Evolutionary conservation across 495 filamentous ascomycete species (phyloP), one percentile per base, ranked within the genome.

Genomic region (Neohortaea acidophila): DNA sequence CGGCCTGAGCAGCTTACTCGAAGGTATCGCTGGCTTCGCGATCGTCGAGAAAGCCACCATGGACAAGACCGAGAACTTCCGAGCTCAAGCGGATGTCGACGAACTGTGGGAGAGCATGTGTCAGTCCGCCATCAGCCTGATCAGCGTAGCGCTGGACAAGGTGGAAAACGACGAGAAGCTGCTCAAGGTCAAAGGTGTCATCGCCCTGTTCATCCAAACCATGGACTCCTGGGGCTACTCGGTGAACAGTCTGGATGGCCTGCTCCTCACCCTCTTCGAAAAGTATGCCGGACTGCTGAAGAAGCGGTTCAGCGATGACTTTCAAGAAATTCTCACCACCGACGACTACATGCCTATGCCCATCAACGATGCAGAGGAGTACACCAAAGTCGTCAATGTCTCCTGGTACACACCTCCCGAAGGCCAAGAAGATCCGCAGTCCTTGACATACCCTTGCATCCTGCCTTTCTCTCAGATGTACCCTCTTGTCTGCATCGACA

Each of bases 341-440:
- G 89, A 99, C 55, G 89, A 99, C 55, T 99, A 96, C 59, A 94
- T 96, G 86, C 91, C 91, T 14, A 96, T 99, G 91, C 77, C 81
- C 4, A 91, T 94, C 50, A 76, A 80, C 43, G 81, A 76, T 18
- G 47, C 67, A n/a, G 85, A 91, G 40, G 84, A 94, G 50, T 94
- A 91, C 55, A 81, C 92, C 44, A 91, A 93, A 51, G 86, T 99
- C 18, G 72, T 93, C 47, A 82, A 79, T 39, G 83, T 94, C 37
- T 87, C 75, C 57, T 96, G 86, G 85, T 94, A 89, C 54, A 77
- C 67, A 7, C 47, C 47, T 2, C 84, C 84, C 29, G 82, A 89
- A 9, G 82, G 77, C 40, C 56, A 76, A 29, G 24, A 30, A 27
- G 32, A 49, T 11, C 65, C 68, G 9, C 75, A 85, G 43, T 75